These are phyloP conservation scores for Scheffersomyces titani DNA, from an alignment of 1,139 yeast species.

Conservation along the genomic window DNA sequence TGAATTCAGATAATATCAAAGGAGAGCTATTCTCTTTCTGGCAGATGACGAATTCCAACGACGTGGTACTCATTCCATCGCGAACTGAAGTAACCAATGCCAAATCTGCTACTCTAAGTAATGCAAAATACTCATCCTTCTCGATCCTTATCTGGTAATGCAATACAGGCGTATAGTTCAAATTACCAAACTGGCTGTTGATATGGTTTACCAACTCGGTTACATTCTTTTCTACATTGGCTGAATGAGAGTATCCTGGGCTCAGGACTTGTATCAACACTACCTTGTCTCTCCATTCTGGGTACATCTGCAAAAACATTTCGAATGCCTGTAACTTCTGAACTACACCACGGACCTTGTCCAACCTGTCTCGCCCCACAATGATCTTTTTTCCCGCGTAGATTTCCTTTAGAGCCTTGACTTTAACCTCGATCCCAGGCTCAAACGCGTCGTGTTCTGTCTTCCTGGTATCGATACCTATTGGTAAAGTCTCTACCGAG, in stretches of 20 bases:
- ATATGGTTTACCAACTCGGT: conserved; percentile 76
- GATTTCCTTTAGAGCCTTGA: conserved; percentile 56
- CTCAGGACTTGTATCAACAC: conserved; percentile 91
- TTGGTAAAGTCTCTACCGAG: conserved; percentile 73
- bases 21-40: conserved; percentile 77
- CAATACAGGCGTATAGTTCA: conserved; percentile 81
- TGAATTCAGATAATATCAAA: conserved; percentile 83
- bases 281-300: conserved; percentile 87
- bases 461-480: conserved; percentile 76
- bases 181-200: conserved; percentile 79
- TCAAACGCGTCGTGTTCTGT: conserved; percentile 62
- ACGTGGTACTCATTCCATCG: conserved; percentile 96
- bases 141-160: conserved; percentile 91
- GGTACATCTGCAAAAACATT: conserved; percentile 81
- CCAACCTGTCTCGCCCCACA: conserved; percentile 81
- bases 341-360: conserved; percentile 77
- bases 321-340: conserved; percentile 83
- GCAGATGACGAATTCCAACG: conserved; percentile 87
- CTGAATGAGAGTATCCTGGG: conserved; percentile 62
- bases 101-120: conserved; percentile 85
- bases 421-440: conserved; percentile 35
- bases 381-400: conserved; percentile 76
- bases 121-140: conserved; percentile 85
- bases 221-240: conserved; percentile 73
- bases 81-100: conserved; percentile 88